Evolutionary conservation across 306 rosid genomes (phyloP).

Genomic region (Quercus bicolor): DNA sequence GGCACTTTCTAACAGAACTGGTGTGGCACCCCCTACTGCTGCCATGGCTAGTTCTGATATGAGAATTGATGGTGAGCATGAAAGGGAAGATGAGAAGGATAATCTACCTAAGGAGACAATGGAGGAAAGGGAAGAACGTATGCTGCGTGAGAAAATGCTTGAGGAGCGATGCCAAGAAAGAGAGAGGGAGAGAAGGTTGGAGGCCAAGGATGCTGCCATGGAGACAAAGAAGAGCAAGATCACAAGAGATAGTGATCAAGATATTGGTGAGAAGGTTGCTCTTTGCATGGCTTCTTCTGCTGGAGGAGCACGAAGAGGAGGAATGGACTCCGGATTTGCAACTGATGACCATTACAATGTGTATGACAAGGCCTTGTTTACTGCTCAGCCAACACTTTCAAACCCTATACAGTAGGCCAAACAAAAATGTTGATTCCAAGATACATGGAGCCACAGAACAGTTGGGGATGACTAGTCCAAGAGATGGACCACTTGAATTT

Average conservation of each 20-base stretch:
- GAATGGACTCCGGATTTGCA: conserved; percentile 79
- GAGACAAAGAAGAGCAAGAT: conserved; percentile 83
- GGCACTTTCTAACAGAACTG: conserved; percentile 75
- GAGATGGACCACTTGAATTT: conserved; percentile 81
- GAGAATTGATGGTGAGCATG: conserved; percentile 49
- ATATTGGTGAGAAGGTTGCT: conserved; percentile 91
- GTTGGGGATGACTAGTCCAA: conserved; percentile 71
- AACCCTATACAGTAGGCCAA: conserved; percentile 69
- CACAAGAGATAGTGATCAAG: conserved; percentile 86
- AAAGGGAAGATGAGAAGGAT: conserved; percentile 53
- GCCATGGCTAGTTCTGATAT: conserved; percentile 43
- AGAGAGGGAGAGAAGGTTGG: conserved; percentile 91
- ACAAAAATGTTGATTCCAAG: conserved; percentile 71
- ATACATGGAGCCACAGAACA: conserved; percentile 83
- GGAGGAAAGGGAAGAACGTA: conserved; percentile 64
- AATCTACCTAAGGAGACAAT: conserved; percentile 48
- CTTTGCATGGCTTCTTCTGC: conserved; percentile 82
- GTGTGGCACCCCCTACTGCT: conserved; percentile 53
- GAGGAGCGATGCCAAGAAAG: conserved; percentile 81
- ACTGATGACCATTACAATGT: conserved; percentile 88
- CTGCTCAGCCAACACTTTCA: conserved; percentile 79
- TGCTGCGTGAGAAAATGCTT: conserved; percentile 71
- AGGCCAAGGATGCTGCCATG: conserved; percentile 85
- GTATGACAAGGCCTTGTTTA: conserved; percentile 74
- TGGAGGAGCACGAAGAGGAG: conserved; percentile 61